Percentiles rank a stretch among this genome's conserved stretches.
Evolutionary conservation across 140 eudicot genomes (phyloP).

Genomic region (Anethum foeniculum): DNA sequence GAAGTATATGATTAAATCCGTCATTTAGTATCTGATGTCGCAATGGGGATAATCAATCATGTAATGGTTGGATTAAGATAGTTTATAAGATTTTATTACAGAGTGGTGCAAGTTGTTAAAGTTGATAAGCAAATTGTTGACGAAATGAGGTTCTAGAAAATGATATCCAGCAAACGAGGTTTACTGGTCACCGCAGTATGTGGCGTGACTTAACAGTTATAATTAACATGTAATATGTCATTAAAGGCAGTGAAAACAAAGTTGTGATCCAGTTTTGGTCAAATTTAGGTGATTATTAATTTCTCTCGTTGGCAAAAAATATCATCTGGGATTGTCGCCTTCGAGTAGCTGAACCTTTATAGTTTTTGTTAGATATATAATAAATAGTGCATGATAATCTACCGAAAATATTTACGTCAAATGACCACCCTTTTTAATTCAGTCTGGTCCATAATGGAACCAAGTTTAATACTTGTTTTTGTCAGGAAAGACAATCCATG

Average conservation of each 20-base stretch:
- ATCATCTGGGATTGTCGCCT: not conserved
- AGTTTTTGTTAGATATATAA: no score
- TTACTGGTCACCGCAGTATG: not conserved
- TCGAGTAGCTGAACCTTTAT: not conserved
- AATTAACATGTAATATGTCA: not conserved
- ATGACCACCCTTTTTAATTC: no score
- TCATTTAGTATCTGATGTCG: no score
- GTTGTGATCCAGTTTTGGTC: not conserved
- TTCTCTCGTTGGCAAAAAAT: not conserved
- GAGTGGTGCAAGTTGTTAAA: not conserved
- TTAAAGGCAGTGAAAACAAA: not conserved
- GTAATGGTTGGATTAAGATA: not conserved
- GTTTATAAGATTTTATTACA: no score
- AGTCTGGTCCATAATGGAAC: no score
- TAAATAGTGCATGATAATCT: no score
- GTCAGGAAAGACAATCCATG: no score
- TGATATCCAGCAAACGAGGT: not conserved
- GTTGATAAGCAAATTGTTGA: not conserved
- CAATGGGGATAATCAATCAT: not conserved
- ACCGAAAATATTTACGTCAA: no score
- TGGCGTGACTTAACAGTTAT: not conserved
- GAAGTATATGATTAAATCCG: no score
- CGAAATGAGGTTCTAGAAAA: not conserved
- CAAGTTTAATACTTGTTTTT: no score
- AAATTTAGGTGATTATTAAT: not conserved